A percentile compares a stretch with the other conserved stretches of the same genome.
Conservation (phyloP, 768 basidiomycete species). For the Kwoniella mangroviensis region DNA sequence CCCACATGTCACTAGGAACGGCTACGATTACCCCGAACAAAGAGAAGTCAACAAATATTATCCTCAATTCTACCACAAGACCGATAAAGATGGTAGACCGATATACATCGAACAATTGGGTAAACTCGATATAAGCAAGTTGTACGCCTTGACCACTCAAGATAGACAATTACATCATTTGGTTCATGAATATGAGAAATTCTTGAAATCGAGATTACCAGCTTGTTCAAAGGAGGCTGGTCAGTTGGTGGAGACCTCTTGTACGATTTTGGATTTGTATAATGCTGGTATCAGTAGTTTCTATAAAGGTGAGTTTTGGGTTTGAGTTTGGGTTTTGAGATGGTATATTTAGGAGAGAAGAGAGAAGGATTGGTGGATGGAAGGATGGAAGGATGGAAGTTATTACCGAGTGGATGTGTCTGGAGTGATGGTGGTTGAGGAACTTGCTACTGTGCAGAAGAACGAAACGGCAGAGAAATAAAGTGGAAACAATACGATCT, state of each 20-base stretch:
- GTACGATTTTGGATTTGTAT: slow-evolving; percentile 93
- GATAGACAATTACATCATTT: slow-evolving; percentile 88
- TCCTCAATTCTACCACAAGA: slow-evolving; percentile 95
- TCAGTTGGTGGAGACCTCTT: slow-evolving; percentile 91
- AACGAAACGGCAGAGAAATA: no score
- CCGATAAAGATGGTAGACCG: slow-evolving; percentile 93
- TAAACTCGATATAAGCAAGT: slow-evolving; percentile 79
- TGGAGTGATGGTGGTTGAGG: no score
- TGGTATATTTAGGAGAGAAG: neutral
- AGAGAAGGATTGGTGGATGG: neutral
- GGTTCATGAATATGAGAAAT: slow-evolving; percentile 91
- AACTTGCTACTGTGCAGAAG: no score
- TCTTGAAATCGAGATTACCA: slow-evolving; percentile 76
- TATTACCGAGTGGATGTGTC: no score
- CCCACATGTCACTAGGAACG: slow-evolving; percentile 32
- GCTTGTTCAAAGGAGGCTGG: slow-evolving; percentile 69
- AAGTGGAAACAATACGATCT: neutral
- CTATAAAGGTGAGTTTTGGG: slow-evolving; percentile 64
- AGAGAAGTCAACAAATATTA: slow-evolving; percentile 85
- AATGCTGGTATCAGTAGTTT: slow-evolving; percentile 71
- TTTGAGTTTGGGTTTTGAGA: no score
- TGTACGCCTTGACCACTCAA: slow-evolving; percentile 79
- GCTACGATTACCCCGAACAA: slow-evolving; percentile 84
- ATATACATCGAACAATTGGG: slow-evolving; percentile 94
- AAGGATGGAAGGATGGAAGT: no score